phyloP scores from a whole-genome alignment of 768 basidiomycete species.

The Pisolithus sp. region DNA sequence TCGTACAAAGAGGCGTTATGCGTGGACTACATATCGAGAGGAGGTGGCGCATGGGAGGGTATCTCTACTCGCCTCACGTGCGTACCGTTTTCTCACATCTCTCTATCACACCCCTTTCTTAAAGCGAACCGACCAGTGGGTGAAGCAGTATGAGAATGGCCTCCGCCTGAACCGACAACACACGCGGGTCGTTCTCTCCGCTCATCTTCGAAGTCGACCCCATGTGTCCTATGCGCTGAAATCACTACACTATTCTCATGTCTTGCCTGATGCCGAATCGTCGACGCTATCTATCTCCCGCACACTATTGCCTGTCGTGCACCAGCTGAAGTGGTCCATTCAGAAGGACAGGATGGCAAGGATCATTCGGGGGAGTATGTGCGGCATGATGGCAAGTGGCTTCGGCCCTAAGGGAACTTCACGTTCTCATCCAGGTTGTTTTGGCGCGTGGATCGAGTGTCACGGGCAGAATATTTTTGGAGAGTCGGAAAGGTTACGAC shows the following conservation, averaged over 20 bases:
- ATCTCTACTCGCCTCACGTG: conserved; percentile 59
- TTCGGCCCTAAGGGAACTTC: conserved; percentile 4
- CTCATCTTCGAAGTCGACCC: conserved; percentile 46
- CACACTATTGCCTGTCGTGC: conserved; percentile 56
- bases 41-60: conserved; percentile 58
- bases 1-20: conserved; percentile 65
- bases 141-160: conserved; percentile 58
- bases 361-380: conserved; percentile 40
- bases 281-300: conserved; percentile 52
- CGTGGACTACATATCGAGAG: conserved; percentile 61
- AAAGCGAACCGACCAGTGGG: conserved; percentile 40
- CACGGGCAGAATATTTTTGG: conserved; percentile 43
- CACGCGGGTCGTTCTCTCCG: conserved; percentile 45
- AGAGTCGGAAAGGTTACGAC: conserved; percentile 59
- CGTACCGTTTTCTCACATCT: conserved; percentile 8
- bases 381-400: conserved; percentile 24
- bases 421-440: conserved; percentile 28
- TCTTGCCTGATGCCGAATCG: conserved; percentile 60
- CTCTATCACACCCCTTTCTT: not conserved
- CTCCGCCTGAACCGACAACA: conserved; percentile 48
- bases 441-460: conserved; percentile 53
- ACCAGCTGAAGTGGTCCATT: conserved; percentile 65
- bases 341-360: conserved; percentile 57
- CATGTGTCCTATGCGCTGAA: conserved; percentile 34
- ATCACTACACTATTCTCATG: conserved; percentile 41